Percentiles rank a stretch among this genome's conserved stretches.
Conservation (phyloP, 257 asterid species). For the Anisodus tanguticus region DNA sequence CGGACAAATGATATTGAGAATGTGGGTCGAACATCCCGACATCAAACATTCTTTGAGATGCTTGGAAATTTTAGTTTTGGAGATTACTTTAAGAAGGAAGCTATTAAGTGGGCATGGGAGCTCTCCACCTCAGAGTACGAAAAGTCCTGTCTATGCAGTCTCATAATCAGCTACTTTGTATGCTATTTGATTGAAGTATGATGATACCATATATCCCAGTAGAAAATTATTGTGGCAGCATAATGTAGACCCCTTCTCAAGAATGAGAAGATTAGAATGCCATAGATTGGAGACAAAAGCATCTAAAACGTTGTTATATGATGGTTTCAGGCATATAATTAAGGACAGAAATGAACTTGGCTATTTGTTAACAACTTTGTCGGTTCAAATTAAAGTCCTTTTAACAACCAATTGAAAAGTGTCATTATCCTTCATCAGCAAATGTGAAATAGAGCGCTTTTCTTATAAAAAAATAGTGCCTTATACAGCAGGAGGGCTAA, state of each 20-base stretch:
- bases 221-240: background rate
- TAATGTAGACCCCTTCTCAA: slow-evolving; percentile 13
- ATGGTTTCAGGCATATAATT: slow-evolving; percentile 11
- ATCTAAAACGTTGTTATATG: background rate
- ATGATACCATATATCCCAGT: background rate
- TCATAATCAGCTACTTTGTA: slow-evolving; percentile 18
- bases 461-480: background rate
- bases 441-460: background rate
- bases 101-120: slow-evolving; percentile 99
- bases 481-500: background rate
- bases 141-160: background rate
- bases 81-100: slow-evolving; percentile 92
- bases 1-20: slow-evolving; percentile 92
- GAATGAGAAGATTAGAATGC: slow-evolving; percentile 17
- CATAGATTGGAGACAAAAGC: background rate
- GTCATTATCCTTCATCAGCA: slow-evolving; percentile 1
- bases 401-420: slow-evolving; percentile 7
- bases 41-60: slow-evolving; percentile 99
- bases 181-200: slow-evolving; percentile 26
- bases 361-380: background rate
- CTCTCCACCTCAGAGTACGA: slow-evolving; percentile 81
- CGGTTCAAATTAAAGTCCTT: background rate
- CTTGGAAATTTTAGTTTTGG: slow-evolving; percentile 98
- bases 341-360: slow-evolving; percentile 8
- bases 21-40: slow-evolving; percentile 91